Percentiles rank a stretch among this genome's conserved stretches.
Conservation (phyloP, 768 basidiomycete species). For the Suillus cothurnatus region DNA sequence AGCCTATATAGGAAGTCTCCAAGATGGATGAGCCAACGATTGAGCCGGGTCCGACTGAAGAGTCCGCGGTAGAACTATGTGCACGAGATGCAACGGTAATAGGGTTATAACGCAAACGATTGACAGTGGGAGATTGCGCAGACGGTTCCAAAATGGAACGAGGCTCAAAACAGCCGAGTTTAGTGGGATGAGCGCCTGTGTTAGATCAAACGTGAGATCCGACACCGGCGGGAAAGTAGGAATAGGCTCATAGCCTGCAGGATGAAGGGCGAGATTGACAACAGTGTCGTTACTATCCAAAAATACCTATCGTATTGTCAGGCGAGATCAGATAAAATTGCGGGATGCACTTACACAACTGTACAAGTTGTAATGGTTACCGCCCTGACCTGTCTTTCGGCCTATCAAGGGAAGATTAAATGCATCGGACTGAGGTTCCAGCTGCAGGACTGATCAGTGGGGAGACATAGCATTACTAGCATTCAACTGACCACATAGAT, state of each 20-base stretch:
- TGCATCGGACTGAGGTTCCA: neutral
- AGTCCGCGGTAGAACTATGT: neutral
- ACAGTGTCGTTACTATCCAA: neutral
- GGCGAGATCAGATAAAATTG: neutral
- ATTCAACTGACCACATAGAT: too few species aligned
- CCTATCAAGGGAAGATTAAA: neutral
- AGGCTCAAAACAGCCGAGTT: too few species aligned
- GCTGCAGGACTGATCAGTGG: neutral
- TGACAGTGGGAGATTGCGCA: neutral
- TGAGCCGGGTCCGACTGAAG: neutral
- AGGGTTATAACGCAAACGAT: neutral
- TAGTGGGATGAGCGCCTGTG: neutral
- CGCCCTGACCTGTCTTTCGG: neutral
- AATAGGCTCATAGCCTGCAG: neutral
- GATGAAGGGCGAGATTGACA: neutral
- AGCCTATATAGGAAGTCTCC: neutral
- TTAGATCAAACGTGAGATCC: neutral
- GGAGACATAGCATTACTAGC: neutral
- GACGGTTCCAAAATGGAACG: neutral
- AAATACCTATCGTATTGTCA: neutral
- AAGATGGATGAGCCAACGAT: neutral
- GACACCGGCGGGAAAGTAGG: neutral
- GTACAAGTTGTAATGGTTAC: neutral
- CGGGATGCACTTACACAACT: neutral
- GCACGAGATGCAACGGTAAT: neutral